Percentiles rank a stretch among this genome's conserved stretches.
Conservation (phyloP, 768 basidiomycete species). For the Nevesoporus exiguus region DNA sequence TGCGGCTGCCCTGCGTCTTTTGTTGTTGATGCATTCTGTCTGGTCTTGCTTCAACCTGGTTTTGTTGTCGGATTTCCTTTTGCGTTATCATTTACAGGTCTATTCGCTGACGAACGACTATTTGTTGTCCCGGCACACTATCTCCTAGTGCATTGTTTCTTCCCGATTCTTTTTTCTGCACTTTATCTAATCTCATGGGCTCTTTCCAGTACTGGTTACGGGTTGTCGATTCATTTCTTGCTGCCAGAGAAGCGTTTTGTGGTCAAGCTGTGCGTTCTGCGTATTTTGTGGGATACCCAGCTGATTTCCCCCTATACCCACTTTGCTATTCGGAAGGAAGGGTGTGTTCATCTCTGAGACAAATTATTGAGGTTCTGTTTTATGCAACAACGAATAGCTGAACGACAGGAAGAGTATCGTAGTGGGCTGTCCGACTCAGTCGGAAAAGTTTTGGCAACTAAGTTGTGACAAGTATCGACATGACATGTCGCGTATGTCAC, state of each 20-base stretch:
- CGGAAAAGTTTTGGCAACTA: too few relatives aligned
- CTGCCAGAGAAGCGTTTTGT: slow-evolving; percentile 1
- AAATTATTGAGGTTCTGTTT: too few relatives aligned
- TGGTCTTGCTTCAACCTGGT: not conserved
- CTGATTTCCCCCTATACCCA: slow-evolving; percentile 9
- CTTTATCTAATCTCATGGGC: slow-evolving; percentile 4
- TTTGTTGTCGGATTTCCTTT: slow-evolving; percentile 3
- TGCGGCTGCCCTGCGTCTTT: slow-evolving; percentile 3
- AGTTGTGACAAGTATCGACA: slow-evolving; percentile 2
- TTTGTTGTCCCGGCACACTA: slow-evolving; percentile 9
- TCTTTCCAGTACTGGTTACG: slow-evolving; percentile 23
- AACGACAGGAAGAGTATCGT: not conserved
- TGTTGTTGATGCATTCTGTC: slow-evolving; percentile 12
- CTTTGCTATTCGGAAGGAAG: not conserved
- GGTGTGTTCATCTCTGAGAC: too few relatives aligned
- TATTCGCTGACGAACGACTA: slow-evolving; percentile 13
- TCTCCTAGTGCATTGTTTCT: not conserved
- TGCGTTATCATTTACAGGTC: slow-evolving; percentile 9
- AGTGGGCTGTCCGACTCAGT: too few relatives aligned
- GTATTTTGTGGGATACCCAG: slow-evolving; percentile 26
- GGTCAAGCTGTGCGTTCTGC: slow-evolving; percentile 9
- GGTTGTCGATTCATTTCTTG: slow-evolving; percentile 8
- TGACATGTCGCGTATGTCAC: slow-evolving; percentile 29
- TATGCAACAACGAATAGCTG: too few relatives aligned
- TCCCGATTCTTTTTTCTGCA: not conserved